Evolutionary conservation across 2,329 filamentous ascomycete species (phyloP).

Genomic region (Colletotrichum melonis): DNA sequence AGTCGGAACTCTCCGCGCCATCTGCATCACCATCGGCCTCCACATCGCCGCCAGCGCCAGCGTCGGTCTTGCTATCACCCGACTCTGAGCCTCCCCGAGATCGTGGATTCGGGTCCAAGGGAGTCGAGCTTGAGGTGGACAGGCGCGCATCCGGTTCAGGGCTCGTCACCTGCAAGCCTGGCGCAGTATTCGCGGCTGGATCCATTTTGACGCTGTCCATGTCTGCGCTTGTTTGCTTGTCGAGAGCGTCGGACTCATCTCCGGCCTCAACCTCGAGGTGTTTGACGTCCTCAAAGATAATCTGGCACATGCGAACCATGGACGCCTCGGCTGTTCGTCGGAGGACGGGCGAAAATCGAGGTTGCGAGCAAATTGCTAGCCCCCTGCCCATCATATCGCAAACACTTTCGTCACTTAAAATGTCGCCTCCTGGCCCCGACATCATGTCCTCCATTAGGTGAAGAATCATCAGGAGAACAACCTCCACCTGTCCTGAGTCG

Average conservation of each 20-base stretch:
- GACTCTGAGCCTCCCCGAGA: conserved; percentile 17
- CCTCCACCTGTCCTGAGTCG: conserved; percentile 93
- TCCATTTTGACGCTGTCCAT: conserved; percentile 87
- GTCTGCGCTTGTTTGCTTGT: conserved; percentile 74
- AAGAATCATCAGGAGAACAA: conserved; percentile 92
- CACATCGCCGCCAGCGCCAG: conserved; percentile 1
- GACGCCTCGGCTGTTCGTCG: conserved; percentile 93
- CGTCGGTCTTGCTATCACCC: conserved; percentile 18
- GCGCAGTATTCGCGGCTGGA: conserved; percentile 15
- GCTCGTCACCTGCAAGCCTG: conserved; percentile 11
- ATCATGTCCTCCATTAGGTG: conserved; percentile 99
- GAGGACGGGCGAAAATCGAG: conserved; percentile 89
- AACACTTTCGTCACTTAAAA: conserved; percentile 97
- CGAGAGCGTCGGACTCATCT: conserved; percentile 72
- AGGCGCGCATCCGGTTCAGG: conserved; percentile 18
- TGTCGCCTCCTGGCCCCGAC: conserved; percentile 88
- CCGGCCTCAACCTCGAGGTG: conserved; percentile 83
- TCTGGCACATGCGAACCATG: conserved; percentile 99
- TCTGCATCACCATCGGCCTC: conserved; percentile 36
- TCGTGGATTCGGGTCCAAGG: conserved; percentile 4
- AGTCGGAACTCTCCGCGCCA: conserved; percentile 56
- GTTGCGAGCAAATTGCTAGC: conserved; percentile 95
- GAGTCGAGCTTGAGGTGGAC: conserved; percentile 26
- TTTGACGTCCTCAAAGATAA: conserved; percentile 94
- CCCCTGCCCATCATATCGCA: conserved; percentile 99